Conservation (phyloP, 495 filamentous ascomycete species). For the Letharia lupina region DNA sequence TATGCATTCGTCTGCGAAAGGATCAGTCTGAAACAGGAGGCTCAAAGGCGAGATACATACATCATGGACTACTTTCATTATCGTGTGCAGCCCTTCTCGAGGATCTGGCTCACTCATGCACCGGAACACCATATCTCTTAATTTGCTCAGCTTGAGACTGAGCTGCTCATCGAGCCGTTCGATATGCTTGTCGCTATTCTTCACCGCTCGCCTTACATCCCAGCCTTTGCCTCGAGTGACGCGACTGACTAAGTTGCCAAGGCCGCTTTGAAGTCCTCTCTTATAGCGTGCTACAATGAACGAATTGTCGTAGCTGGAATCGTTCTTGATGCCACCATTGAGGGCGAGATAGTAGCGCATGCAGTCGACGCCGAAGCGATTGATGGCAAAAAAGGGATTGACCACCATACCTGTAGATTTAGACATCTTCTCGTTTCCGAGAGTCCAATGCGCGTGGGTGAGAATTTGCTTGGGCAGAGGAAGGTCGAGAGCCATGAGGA, state of each 20-base stretch:
- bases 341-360: constrained; percentile 82
- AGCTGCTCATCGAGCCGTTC: constrained; percentile 14
- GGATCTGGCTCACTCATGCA: constrained; percentile 61
- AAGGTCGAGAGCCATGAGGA: constrained; percentile 81
- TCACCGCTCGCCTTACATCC: constrained; percentile 39
- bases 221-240: constrained; percentile 60
- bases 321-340: constrained; percentile 63
- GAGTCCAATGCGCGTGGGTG: constrained; percentile 90
- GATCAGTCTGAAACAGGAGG: neutral
- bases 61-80: constrained; percentile 55
- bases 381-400: constrained; percentile 85
- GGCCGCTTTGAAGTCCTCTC: constrained; percentile 58
- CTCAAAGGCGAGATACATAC: constrained; percentile 29
- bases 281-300: constrained; percentile 70
- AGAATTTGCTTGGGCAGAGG: constrained; percentile 75
- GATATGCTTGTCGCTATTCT: constrained; percentile 4
- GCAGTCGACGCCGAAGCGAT: constrained; percentile 77
- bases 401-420: constrained; percentile 93
- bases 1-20: constrained; percentile 61
- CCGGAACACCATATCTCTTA: constrained; percentile 36
- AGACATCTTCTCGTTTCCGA: constrained; percentile 85
- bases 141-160: constrained; percentile 27
- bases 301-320: constrained; percentile 76
- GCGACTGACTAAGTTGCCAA: constrained; percentile 73
- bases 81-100: constrained; percentile 52